A percentile compares a stretch with the other conserved stretches of the same genome.
Evolutionary conservation across 345 rosid species (phyloP).

Genomic region (rapeseed (Brassica napus)): Da-Ae NC_063445.1:48651001-48651500

Average conservation of each 20-base stretch:
- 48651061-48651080: constrained; percentile 5
- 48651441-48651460: constrained; percentile 51
- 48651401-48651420: constrained; percentile 67
- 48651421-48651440: constrained; percentile 57
- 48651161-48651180: constrained; percentile 69
- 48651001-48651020: constrained; percentile 66
- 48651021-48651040: constrained; percentile 86
- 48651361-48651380: not conserved
- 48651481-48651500: constrained; percentile 8
- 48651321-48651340: constrained; percentile 11
- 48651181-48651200: constrained; percentile 61
- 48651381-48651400: constrained; percentile 50
- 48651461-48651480: constrained; percentile 61
- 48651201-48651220: constrained; percentile 53
- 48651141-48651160: constrained; percentile 69
- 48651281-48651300: constrained; percentile 73
- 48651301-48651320: constrained; percentile 84
- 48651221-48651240: constrained; percentile 43
- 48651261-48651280: constrained; percentile 73
- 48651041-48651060: constrained; percentile 18
- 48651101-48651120: not conserved
- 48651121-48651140: constrained; percentile 83
- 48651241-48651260: constrained; percentile 67
- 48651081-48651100: not conserved
- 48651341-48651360: not conserved